phyloP scores from a whole-genome alignment of 148 eudicot genomes.

The Vaccinium macrocarpon region DNA sequence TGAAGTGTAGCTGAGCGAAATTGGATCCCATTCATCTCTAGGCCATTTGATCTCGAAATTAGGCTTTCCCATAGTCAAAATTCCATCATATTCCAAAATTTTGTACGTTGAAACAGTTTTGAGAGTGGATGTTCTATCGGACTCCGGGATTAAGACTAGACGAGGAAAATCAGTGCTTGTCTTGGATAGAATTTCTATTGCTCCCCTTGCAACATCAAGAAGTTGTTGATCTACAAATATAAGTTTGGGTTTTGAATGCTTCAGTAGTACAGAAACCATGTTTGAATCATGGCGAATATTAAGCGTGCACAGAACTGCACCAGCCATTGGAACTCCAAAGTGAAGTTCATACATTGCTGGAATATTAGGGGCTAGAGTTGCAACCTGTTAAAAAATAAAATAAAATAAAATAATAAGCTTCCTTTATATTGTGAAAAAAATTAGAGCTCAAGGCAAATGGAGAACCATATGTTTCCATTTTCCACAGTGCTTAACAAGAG shows the following conservation, averaged over 20 bases:
- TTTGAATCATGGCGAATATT: conserved; percentile 64
- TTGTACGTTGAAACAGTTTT: conserved; percentile 4
- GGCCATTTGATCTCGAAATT: conserved; percentile 48
- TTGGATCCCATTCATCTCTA: conserved; percentile 60
- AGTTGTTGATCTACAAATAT: conserved; percentile 56
- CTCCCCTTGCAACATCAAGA: conserved; percentile 38
- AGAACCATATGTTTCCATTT: background rate
- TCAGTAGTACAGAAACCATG: conserved; percentile 54
- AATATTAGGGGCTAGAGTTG: conserved; percentile 59
- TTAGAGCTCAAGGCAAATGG: background rate
- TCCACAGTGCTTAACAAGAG: conserved; percentile 4
- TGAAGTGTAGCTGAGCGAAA: conserved; percentile 66
- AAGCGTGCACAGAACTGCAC: conserved; percentile 61
- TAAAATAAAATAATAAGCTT: background rate
- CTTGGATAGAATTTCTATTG: conserved; percentile 44
- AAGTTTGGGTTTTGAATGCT: conserved; percentile 60
- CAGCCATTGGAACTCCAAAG: conserved; percentile 78
- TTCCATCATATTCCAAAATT: conserved; percentile 42
- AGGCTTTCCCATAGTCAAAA: conserved; percentile 40
- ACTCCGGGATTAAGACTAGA: conserved; percentile 43
- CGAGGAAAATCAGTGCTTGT: conserved; percentile 40
- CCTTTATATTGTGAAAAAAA: background rate
- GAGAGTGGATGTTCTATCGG: conserved; percentile 18
- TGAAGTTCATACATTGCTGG: conserved; percentile 77
- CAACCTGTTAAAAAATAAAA: conserved; percentile 46